phyloP scores from a whole-genome alignment of 495 filamentous ascomycete genomes.

The Talaromyces thailandensis region DNA sequence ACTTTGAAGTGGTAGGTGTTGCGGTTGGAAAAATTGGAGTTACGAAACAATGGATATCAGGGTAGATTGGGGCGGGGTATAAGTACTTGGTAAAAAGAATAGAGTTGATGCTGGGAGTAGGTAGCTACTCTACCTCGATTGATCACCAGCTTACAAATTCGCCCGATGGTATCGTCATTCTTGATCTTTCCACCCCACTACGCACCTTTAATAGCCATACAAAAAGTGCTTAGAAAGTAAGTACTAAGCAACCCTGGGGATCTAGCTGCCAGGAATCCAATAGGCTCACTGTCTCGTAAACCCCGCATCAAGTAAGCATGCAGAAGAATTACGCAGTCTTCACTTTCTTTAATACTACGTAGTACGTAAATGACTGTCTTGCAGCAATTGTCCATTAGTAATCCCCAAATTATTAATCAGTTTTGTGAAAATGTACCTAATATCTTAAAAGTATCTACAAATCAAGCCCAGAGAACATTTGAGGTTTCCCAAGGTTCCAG shows the following conservation, averaged over 20 bases:
- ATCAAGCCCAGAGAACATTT: too few species aligned
- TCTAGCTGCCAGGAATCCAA: background rate
- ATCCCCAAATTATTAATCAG: background rate
- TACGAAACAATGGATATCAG: background rate
- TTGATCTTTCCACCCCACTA: background rate
- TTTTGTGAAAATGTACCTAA: too few species aligned
- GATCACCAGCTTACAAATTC: background rate
- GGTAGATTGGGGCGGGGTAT: background rate
- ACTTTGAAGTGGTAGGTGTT: background rate
- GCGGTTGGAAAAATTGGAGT: background rate
- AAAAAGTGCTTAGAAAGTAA: background rate
- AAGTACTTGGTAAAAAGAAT: background rate
- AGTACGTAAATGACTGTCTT: background rate
- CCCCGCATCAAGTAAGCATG: background rate
- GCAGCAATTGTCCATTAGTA: background rate
- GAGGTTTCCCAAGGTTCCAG: too few species aligned
- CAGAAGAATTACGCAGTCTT: too few species aligned
- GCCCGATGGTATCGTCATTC: background rate
- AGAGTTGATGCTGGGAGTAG: background rate
- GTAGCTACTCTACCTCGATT: too few species aligned
- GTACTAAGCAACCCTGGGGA: too few species aligned
- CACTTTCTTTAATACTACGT: too few species aligned
- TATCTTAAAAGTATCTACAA: too few species aligned
- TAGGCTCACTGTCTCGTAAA: background rate
- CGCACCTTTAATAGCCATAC: background rate